phyloP scores from a whole-genome alignment of 306 rosid species.

The Ormosia emarginata region DNA sequence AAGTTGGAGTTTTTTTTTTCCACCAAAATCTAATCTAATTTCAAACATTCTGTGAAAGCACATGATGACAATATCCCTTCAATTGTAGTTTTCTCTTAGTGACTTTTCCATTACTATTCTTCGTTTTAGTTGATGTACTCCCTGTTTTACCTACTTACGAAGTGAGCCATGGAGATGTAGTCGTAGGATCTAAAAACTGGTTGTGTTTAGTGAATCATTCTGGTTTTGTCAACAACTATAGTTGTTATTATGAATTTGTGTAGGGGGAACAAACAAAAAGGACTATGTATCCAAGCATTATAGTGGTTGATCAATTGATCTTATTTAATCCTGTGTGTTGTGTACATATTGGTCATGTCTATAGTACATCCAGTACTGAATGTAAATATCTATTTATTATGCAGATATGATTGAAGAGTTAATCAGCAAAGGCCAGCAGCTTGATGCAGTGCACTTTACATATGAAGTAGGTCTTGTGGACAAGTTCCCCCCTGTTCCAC shows the following conservation, averaged over 20 bases:
- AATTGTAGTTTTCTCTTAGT: neutral
- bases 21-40: no score
- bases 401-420: constrained; percentile 95
- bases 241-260: neutral
- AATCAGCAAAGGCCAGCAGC: constrained; percentile 96
- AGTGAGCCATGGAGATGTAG: neutral
- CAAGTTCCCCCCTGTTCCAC: constrained; percentile 85
- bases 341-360: neutral
- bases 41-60: no score
- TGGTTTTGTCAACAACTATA: neutral
- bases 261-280: neutral
- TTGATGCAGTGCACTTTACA: constrained; percentile 97
- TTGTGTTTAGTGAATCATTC: neutral
- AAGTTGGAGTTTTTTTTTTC: no score
- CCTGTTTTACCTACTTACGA: neutral
- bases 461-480: constrained; percentile 88
- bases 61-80: no score
- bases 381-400: neutral
- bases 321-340: neutral
- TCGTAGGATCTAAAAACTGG: neutral
- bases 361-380: neutral
- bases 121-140: neutral
- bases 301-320: neutral
- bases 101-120: neutral
- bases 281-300: neutral